Evolutionary conservation across 345 rosid genomes (phyloP), one percentile per base, ranked within the genome.

Genomic region (Linum usitatissimum): DNA sequence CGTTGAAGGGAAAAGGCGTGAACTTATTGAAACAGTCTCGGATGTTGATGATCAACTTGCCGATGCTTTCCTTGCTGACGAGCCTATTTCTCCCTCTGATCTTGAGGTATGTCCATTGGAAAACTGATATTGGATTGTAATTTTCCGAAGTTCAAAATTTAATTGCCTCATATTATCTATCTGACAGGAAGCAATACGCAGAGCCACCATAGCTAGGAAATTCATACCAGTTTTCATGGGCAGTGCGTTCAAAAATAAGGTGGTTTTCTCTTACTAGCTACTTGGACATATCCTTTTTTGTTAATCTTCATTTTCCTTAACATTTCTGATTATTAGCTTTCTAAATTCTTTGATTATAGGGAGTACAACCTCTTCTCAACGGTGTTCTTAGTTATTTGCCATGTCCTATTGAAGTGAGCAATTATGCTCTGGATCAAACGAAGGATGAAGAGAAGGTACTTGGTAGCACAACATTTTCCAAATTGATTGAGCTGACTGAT

Each of bases 161-260:
- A n/a, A 39, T 10, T 14, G 64, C 53, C 57, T 45, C 49, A 9
- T 45, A 14, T 4, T 45, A 10, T 45, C 15, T 9, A 15, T 45
- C 15, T 55, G 58, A 74, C 75, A 94, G 99, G 95, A 78, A 71
- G 99, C 96, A 59, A 75, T 94, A 72, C 97, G 95, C 62, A 80
- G 99, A 77, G 96, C 95, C 70, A 94, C 99, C n/a, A 48, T 86
- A 48, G 93, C 91, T n/a, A 81, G 74, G 60, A 94, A 86, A 75
- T 94, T 94, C 72, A 81, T 94, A 38, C 97, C 97, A 54, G 95
- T 94, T 60, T 94, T 90, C 75, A 94, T 94, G 97, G 99, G 99
- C 3, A 90, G 97, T 76, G 99, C 97, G 39, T 90, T 94, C 79
- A 94, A 90, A 76, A 94, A 94, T 77, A 94, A 90, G 99, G 99